Evolutionary conservation across 352 stramenopile genomes (phyloP).

Genomic region (Elongisporangium anandrum): DNA sequence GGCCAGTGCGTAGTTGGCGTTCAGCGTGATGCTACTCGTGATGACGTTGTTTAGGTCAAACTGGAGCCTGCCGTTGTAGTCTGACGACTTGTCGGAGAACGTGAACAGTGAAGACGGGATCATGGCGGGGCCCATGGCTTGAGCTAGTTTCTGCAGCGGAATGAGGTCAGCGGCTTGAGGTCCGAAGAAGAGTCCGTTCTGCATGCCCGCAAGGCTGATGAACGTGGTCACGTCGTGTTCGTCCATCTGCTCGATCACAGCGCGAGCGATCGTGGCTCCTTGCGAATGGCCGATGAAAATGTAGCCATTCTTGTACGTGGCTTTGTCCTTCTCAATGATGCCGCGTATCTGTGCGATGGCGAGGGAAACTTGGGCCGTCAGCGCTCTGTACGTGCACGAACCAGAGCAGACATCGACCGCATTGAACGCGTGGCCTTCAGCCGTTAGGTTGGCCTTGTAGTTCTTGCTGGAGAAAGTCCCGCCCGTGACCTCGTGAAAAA

Average conservation of each 20-base stretch:
- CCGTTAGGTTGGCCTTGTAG: neutral
- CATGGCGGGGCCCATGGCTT: constrained; percentile 9
- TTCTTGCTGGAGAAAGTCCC: neutral
- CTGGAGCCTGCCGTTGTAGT: constrained; percentile 10
- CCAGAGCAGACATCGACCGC: neutral
- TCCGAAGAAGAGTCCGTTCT: constrained; percentile 32
- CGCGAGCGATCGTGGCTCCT: constrained; percentile 20
- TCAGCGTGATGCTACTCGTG: constrained; percentile 4
- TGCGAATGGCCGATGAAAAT: constrained; percentile 31
- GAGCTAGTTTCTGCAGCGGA: constrained; percentile 10
- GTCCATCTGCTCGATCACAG: constrained; percentile 34
- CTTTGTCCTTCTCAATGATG: constrained; percentile 15
- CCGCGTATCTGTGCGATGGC: constrained; percentile 26
- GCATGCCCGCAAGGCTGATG: constrained; percentile 19
- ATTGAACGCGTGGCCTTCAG: neutral
- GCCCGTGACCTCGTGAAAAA: constrained; percentile 3
- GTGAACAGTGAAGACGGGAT: constrained; percentile 10
- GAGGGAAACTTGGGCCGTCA: constrained; percentile 26
- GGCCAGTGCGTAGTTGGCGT: constrained; percentile 9
- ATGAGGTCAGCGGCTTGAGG: constrained; percentile 17
- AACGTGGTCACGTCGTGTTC: constrained; percentile 27
- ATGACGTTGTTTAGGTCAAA: constrained; percentile 9
- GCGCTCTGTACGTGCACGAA: constrained; percentile 7
- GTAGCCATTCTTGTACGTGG: constrained; percentile 21
- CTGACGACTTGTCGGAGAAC: constrained; percentile 11